Evolutionary conservation across 2,329 filamentous ascomycete genomes (phyloP).

Genomic region (Arthrobotrys iridis): DNA sequence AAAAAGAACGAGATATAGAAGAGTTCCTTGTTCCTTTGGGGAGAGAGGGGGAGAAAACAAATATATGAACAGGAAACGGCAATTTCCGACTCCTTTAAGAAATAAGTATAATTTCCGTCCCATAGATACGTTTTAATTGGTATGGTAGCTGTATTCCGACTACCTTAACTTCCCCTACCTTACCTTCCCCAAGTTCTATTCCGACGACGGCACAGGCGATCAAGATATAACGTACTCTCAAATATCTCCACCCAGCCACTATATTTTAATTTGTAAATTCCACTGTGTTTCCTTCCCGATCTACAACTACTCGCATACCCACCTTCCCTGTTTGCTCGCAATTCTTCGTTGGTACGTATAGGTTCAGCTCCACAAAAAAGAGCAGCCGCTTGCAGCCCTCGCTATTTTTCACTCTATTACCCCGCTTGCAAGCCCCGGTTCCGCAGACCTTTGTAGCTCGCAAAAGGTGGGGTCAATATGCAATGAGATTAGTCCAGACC

Average conservation of each 20-base stretch:
- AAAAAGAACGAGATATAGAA: slow-evolving; percentile 29
- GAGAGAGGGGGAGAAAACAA: slow-evolving; percentile 7
- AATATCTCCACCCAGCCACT: slow-evolving; percentile 16
- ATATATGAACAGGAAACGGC: not conserved
- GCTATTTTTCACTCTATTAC: slow-evolving; percentile 4
- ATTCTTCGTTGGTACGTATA: not conserved
- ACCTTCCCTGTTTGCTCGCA: slow-evolving; percentile 31
- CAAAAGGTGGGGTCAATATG: slow-evolving; percentile 13
- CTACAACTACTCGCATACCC: slow-evolving; percentile 1
- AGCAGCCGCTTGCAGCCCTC: not conserved
- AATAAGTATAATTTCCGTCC: slow-evolving; percentile 33
- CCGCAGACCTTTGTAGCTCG: slow-evolving; percentile 32
- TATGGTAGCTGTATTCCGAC: slow-evolving; percentile 3
- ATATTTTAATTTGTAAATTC: not conserved
- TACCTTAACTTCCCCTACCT: no score
- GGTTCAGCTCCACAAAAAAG: not conserved
- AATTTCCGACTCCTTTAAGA: not conserved
- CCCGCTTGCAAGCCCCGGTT: slow-evolving; percentile 28
- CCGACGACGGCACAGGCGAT: not conserved
- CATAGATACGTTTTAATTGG: not conserved
- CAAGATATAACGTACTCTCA: not conserved
- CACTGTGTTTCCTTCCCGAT: not conserved
- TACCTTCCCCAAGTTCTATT: not conserved
- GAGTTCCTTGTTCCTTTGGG: slow-evolving; percentile 23
- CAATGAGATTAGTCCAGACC: slow-evolving; percentile 51